These are phyloP conservation scores for Botrytis byssoidea DNA, from an alignment of 2,329 filamentous ascomycete genomes.

Conservation along the genomic window DNA sequence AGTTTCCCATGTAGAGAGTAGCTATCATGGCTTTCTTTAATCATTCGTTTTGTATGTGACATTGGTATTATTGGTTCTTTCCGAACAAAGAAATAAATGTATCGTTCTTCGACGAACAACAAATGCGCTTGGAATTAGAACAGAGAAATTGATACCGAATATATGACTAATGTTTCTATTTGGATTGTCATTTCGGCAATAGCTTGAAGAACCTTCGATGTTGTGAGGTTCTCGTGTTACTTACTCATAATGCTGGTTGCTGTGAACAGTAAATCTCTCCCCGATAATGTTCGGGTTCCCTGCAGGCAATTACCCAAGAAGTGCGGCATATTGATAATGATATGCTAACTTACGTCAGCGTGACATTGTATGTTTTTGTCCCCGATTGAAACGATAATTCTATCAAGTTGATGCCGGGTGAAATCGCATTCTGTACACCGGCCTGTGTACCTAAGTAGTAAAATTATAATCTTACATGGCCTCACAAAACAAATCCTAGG, in stretches of 20 bases:
- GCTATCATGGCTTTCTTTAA: neutral
- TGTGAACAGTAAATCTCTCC: neutral
- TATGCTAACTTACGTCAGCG: neutral
- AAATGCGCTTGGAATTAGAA: accelerated
- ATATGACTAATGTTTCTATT: accelerated
- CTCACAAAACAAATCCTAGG: neutral
- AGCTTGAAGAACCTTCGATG: neutral
- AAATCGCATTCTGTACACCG: neutral
- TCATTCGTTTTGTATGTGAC: neutral
- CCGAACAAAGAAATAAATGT: neutral
- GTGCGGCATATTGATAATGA: neutral
- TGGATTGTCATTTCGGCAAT: neutral
- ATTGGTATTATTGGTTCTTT: neutral
- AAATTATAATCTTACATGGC: neutral
- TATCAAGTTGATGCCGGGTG: accelerated
- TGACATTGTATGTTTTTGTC: neutral
- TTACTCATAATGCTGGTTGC: neutral
- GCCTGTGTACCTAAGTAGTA: neutral
- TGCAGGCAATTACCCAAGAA: too few species aligned
- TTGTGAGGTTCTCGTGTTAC: accelerated
- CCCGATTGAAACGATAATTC: too few species aligned
- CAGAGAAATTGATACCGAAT: neutral
- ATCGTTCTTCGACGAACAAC: neutral
- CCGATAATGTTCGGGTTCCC: too few species aligned
- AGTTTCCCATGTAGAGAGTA: neutral